Evolutionary conservation across 495 filamentous ascomycete genomes (phyloP), one percentile per base, ranked within the genome.

Genomic region (Cryomyces antarcticus): DNA sequence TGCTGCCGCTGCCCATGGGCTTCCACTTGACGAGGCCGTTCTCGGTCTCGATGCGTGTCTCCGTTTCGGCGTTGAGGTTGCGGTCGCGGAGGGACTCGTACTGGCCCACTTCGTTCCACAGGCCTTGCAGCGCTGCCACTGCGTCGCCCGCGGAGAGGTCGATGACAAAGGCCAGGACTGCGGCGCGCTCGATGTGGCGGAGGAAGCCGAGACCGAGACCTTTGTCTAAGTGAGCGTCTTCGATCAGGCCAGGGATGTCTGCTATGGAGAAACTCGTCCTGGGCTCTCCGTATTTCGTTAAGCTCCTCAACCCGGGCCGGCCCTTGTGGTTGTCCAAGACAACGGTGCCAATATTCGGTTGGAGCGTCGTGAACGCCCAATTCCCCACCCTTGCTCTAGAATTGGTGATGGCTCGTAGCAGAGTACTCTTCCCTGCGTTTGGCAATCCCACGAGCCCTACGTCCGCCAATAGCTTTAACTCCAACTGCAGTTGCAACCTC

Each of bases 281-380:
- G 4, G 58, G 61, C 37, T 71, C 64, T 52, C 39, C 41, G 40
- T 41, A 58, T 49, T 54, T 66, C 2, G 17, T 24, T 2, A 24
- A 24, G 17, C 17, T 24, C 17, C 17, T 24, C 37, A 72, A 52
- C 28, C 65, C 58, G 1, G 78, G 69, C 2, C 82, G 69, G 4
- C 89, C 84, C 41, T 70, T 74, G 57, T 81, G 66, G 48, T 88
- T 67, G 52, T 95, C 89, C 29, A 96, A 67, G 5, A 95, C 78
- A 10, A 96, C 83, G 0, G 92, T 97, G 33, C 89, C 89, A 45
- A 97, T 87, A 52, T 86, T 93, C 0, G 89, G 89, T 36, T 82
- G 77, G 5, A 97, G 67, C 0, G 89, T 97, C 5, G 89, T 97
- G 54, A 97, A 97, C 13, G 84, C 89, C 89, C 89, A 97, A 53